Base-by-base conservation (phyloP, 1,284 basidiomycete genomes). In the Ustilago hordei region DNA sequence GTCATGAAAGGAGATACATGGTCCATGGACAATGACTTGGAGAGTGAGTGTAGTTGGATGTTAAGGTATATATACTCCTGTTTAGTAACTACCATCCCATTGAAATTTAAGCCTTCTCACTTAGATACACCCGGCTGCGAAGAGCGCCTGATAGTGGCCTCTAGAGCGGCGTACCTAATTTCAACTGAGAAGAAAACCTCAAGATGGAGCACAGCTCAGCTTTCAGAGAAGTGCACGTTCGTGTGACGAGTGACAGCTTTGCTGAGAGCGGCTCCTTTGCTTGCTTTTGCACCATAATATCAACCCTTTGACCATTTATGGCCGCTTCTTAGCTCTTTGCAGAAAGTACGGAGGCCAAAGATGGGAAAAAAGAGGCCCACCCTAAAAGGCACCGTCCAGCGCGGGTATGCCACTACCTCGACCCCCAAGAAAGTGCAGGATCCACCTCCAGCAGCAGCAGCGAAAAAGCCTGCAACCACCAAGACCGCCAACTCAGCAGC, bases 391-490 rank as follows among this genome's bases (percentile, higher is more conserved):
- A 78, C 56, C 47, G 72, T 78, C 56, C 77, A 81, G 57, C 81
- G 84, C 31, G 84, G 84, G 23, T 86, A 84, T 70, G 84, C 84
- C 11, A 86, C 84, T 50, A 84, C 83, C 3, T 98, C 95, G 32
- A 90, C 92, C 55, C 93, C 92, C 62, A 96, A 79, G 53, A 82
- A 93, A 89, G 95, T 93, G 87, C 88, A 89, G 50, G 86, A 87
- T 28, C 87, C 87, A n/a, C 73, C 68, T 38, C 59, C 73, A 23
- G 54, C 63, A 38, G 59, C 64, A 47, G 60, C 68, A 58, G 61
- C 65, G n/a, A 71, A 63, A 34, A 87, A 88, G 55, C 86, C 87
- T 47, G 79, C 57, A 43, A n/a, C 79, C 3, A 48, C n/a, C 41
- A 60, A 60, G 3, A 34, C 53, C 3, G 68, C 62, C 15, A 35